A percentile compares a stretch with the other conserved stretches of the same genome.
These are phyloP conservation scores for Rauvolfia tetraphylla DNA, from an alignment of 257 asterid species.

Conservation along the genomic window DNA sequence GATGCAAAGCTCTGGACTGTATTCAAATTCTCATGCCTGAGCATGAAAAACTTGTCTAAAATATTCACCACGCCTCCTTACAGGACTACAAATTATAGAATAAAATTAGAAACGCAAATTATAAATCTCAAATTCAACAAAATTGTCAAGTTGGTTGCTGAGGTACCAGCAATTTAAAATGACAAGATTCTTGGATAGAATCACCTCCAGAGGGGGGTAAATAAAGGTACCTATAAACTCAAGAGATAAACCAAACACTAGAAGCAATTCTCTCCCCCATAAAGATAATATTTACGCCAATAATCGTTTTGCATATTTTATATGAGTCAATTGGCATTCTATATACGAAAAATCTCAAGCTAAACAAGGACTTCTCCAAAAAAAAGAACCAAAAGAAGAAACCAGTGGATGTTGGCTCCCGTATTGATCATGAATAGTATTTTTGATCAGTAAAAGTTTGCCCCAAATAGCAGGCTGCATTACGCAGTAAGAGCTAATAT, in stretches of 20 bases:
- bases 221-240: not conserved
- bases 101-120: slow-evolving; percentile 18
- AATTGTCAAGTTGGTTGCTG: not conserved
- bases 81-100: slow-evolving; percentile 22
- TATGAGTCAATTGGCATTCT: not conserved
- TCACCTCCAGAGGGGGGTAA: not conserved
- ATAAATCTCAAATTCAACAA: not conserved
- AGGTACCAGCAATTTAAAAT: not conserved
- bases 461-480: not conserved
- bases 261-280: not conserved
- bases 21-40: slow-evolving; percentile 36
- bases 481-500: not conserved
- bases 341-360: no score
- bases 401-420: not conserved
- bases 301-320: not conserved
- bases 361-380: not conserved
- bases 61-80: slow-evolving; percentile 21
- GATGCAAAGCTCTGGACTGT: slow-evolving; percentile 42
- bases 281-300: not conserved
- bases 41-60: slow-evolving; percentile 34
- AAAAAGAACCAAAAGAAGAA: no score
- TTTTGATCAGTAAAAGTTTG: not conserved
- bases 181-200: not conserved
- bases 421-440: not conserved
- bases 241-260: not conserved